Conservation (phyloP, 1,284 basidiomycete genomes). For the Anthracocystis walkeri region DNA sequence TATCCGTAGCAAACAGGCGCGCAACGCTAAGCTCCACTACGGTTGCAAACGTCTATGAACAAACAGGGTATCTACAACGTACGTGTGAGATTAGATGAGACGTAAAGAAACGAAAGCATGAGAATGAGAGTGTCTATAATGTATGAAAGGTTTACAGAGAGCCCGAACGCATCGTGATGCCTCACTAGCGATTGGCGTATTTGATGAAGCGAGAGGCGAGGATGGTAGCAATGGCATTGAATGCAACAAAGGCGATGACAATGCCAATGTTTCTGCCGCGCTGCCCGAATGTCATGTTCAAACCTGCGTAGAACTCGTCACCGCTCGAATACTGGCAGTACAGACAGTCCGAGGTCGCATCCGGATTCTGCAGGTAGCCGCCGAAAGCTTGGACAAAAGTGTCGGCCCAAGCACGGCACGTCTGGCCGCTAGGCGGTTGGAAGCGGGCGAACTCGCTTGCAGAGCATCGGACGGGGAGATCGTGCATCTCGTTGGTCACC, state of each 20-base stretch:
- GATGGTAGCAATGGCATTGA: slow-evolving; percentile 40
- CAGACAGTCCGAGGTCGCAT: slow-evolving; percentile 75
- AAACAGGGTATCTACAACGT: not conserved
- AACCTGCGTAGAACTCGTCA: slow-evolving; percentile 77
- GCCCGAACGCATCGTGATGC: not conserved
- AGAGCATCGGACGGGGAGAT: slow-evolving; percentile 77
- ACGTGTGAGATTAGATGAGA: not conserved
- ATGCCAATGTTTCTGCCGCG: slow-evolving; percentile 46
- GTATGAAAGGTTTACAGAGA: not conserved
- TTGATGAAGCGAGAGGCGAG: slow-evolving; percentile 41
- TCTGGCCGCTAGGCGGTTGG: slow-evolving; percentile 80
- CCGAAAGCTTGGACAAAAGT: slow-evolving; percentile 72
- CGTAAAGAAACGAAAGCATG: not conserved
- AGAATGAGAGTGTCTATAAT: not conserved
- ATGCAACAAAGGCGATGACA: slow-evolving; percentile 37
- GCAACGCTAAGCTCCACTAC: not conserved
- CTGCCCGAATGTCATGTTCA: slow-evolving; percentile 76
- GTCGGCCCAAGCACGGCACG: slow-evolving; percentile 74
- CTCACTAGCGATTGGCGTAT: slow-evolving; percentile 45
- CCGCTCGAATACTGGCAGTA: slow-evolving; percentile 80
- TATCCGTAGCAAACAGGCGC: not conserved
- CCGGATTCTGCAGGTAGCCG: slow-evolving; percentile 84
- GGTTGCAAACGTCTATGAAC: not conserved
- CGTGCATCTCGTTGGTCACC: slow-evolving; percentile 82
- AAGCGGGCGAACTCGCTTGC: slow-evolving; percentile 76